phyloP scores from a whole-genome alignment of 768 basidiomycete genomes.

The Tylopilus vinaceipallidus region DNA sequence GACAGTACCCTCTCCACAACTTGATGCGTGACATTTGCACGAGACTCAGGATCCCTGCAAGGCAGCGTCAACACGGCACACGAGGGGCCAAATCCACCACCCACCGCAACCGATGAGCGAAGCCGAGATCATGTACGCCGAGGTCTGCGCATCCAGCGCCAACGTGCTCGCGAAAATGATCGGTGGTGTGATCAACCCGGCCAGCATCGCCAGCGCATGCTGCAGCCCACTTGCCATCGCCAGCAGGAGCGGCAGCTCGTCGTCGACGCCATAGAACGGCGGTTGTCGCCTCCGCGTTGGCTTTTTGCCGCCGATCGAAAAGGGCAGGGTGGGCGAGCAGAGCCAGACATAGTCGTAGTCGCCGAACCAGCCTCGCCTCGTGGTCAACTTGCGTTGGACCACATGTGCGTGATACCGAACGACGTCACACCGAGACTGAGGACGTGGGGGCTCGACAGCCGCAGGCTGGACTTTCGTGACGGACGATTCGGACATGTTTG shows the following conservation, averaged over 20 bases:
- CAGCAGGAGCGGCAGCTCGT: conserved; percentile 68
- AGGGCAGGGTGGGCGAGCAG: conserved; percentile 69
- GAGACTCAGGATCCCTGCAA: conserved; percentile 66
- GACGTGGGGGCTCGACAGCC: conserved; percentile 9
- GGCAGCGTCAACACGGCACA: neutral
- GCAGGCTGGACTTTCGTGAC: conserved; percentile 18
- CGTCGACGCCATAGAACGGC: conserved; percentile 75
- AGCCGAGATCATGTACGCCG: conserved; percentile 79
- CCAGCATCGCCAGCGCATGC: conserved; percentile 80
- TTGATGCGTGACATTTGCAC: conserved; percentile 75
- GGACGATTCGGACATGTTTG: conserved; percentile 2
- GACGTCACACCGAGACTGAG: conserved; percentile 2
- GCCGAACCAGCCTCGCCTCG: conserved; percentile 74
- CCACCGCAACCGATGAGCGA: conserved; percentile 75
- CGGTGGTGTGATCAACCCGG: conserved; percentile 79
- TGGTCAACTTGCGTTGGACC: conserved; percentile 40
- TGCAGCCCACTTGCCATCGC: conserved; percentile 73
- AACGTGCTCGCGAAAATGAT: conserved; percentile 73
- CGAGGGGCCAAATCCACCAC: conserved; percentile 20
- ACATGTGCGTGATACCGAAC: conserved; percentile 6
- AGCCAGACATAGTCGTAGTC: conserved; percentile 79
- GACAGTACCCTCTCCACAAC: conserved; percentile 60
- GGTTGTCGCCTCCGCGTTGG: conserved; percentile 37
- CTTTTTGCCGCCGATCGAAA: conserved; percentile 36
- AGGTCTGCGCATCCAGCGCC: conserved; percentile 53